Evolutionary conservation across 768 basidiomycete genomes (phyloP).

Genomic region (Kwoniella newhampshirensis): DNA sequence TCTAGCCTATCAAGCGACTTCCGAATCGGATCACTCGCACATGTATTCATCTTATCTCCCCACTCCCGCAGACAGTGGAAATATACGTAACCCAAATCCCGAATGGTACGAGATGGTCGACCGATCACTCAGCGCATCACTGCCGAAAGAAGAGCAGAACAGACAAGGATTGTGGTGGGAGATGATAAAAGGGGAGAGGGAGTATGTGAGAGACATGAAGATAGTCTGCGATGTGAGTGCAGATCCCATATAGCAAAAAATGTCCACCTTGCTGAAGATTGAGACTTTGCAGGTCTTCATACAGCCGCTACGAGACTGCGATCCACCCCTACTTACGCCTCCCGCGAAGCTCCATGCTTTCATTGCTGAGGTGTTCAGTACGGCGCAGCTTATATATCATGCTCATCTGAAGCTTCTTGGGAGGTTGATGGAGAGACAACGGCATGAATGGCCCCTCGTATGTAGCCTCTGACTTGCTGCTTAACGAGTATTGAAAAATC

Average conservation of each 20-base stretch:
- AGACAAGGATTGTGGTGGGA: constrained; percentile 49
- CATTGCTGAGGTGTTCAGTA: constrained; percentile 45
- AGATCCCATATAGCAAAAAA: too few relatives aligned
- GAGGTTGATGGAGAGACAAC: constrained; percentile 38
- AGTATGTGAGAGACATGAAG: constrained; percentile 44
- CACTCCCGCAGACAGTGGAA: constrained; percentile 17
- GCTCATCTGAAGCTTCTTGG: constrained; percentile 33
- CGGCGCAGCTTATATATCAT: constrained; percentile 29
- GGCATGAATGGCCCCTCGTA: constrained; percentile 47
- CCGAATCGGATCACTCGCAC: constrained; percentile 12
- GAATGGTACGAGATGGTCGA: constrained; percentile 51
- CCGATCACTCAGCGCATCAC: constrained; percentile 21
- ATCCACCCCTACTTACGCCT: constrained; percentile 37
- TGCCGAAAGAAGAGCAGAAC: constrained; percentile 33
- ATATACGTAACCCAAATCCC: constrained; percentile 20
- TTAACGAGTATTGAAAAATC: neutral
- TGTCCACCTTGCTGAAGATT: too few relatives aligned
- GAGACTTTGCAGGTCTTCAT: constrained; percentile 43
- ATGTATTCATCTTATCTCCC: constrained; percentile 2
- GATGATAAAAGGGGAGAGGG: constrained; percentile 44
- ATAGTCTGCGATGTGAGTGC: constrained; percentile 39
- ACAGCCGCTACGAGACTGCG: constrained; percentile 25
- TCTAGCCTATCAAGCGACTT: constrained; percentile 38
- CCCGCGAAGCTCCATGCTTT: constrained; percentile 36
- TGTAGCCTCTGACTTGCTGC: neutral